Evolutionary conservation across 2,329 filamentous ascomycete genomes (phyloP), one percentile per base, ranked within the genome.

Genomic region (Paracoccidioides lutzii): DNA sequence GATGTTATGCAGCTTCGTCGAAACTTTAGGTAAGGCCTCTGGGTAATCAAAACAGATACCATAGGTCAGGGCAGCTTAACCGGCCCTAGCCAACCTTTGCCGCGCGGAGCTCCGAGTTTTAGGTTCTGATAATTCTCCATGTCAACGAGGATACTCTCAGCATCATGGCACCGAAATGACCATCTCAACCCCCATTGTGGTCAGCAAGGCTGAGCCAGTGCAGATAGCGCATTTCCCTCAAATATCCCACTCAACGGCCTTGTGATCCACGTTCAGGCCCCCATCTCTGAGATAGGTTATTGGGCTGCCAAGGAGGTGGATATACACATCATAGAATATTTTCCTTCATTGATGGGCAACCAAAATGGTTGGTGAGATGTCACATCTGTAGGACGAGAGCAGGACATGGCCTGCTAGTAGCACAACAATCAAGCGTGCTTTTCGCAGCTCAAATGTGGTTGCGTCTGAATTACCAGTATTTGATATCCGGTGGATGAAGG

Each of bases 261-360:
- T 52, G 49, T 52, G 49, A 52, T 52, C 38, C 49, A 52, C 38
- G 49, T 52, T 52, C 41, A 42, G 49, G 49, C 49, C 49, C 22
- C 49, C 33, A 50, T 50, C 33, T 38, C 35, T 28, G 22, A 9
- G 12, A 41, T 6, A n/a, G 9, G n/a, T 43, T 5, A 32, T 52
- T 52, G 50, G 49, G 37, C 49, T 41, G 38, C 38, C 38, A 15
- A 14, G 38, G 38, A n/a, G 38, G 28, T 41, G 38, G 48, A 38
- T 42, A 15, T 15, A 14, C 22, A 6, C 38, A 42, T 33, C 28
- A 12, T 37, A 32, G 33, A 33, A 7, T 28, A 8, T 32, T 9
- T 4, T 35, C 12, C 14, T 3, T 30, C 28, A 38, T 22, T n/a
- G 28, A 28, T 6, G 10, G 4, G 32, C 9, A 48, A 32, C 43